These are phyloP conservation scores for Hypoxylon trugodes DNA, from an alignment of 495 filamentous ascomycete species.

Conservation along the genomic window DNA sequence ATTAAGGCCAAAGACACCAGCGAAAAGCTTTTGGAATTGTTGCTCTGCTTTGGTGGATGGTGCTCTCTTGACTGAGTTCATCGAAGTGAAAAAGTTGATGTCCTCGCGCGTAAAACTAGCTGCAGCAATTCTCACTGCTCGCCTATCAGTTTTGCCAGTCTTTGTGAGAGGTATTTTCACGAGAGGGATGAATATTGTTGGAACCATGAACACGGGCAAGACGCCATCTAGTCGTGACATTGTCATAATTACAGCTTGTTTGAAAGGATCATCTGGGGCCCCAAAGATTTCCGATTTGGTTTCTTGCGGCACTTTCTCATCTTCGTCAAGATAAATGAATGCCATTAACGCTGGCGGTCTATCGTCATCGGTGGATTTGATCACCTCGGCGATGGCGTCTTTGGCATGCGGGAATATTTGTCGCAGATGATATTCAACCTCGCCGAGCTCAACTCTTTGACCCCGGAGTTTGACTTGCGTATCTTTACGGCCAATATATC, in stretches of 20 bases:
- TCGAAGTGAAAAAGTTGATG: neutral
- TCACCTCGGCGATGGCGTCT: neutral
- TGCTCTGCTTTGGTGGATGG: neutral
- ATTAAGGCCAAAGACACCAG: neutral
- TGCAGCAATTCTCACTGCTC: neutral
- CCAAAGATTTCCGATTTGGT: too few relatives aligned
- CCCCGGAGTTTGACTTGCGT: neutral
- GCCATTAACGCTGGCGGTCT: neutral
- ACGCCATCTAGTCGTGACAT: neutral
- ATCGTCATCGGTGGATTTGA: neutral
- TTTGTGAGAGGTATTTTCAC: neutral
- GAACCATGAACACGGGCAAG: neutral
- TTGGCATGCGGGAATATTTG: neutral
- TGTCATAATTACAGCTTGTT: too few relatives aligned
- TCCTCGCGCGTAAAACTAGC: neutral
- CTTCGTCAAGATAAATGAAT: too few relatives aligned
- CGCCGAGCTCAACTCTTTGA: neutral
- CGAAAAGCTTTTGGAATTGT: neutral
- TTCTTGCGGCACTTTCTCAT: too few relatives aligned
- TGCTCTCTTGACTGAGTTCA: neutral
- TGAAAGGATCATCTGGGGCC: too few relatives aligned
- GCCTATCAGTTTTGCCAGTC: conserved; percentile 1
- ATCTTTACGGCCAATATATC: neutral
- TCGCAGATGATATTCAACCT: neutral
- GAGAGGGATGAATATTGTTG: neutral